These are phyloP conservation scores for Gryganskiella cystojenkinii DNA, from an alignment of 192 early-diverging fungal species.

Conservation along the genomic window DNA sequence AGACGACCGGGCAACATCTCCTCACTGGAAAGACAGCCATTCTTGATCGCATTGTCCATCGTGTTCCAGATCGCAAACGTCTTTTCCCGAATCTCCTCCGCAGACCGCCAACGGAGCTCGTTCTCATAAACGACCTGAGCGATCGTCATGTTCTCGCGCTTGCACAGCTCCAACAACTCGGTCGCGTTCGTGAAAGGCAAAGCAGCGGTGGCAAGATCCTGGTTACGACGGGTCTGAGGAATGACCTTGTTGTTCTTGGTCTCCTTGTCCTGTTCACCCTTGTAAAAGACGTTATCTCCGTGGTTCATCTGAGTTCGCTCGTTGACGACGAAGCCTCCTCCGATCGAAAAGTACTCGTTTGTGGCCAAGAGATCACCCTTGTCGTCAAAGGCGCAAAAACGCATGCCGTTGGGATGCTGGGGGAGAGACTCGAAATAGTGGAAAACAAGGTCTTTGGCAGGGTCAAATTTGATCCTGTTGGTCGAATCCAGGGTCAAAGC, in stretches of 20 bases:
- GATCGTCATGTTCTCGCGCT: constrained; percentile 86
- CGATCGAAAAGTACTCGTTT: constrained; percentile 97
- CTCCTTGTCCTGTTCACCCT: constrained; percentile 53
- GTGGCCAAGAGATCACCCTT: constrained; percentile 85
- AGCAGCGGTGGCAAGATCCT: constrained; percentile 80
- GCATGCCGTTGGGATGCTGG: constrained; percentile 96
- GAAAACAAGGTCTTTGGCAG: constrained; percentile 87
- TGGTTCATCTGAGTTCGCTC: constrained; percentile 85
- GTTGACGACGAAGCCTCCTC: constrained; percentile 96
- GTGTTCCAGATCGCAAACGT: constrained; percentile 89
- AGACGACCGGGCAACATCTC: constrained; percentile 83
- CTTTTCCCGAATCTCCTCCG: constrained; percentile 81
- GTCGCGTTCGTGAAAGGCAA: constrained; percentile 87
- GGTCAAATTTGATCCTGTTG: constrained; percentile 85
- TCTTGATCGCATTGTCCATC: constrained; percentile 89
- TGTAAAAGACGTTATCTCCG: constrained; percentile 66
- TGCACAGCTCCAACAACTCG: constrained; percentile 84
- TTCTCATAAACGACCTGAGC: constrained; percentile 97
- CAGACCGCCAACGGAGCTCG: constrained; percentile 90
- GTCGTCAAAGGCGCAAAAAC: constrained; percentile 88
- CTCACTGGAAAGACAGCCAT: constrained; percentile 73
- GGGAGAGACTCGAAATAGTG: constrained; percentile 89
- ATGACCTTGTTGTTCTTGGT: constrained; percentile 39
- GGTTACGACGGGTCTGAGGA: constrained; percentile 67
- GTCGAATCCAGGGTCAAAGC: constrained; percentile 78